Percentiles rank a stretch among this genome's conserved stretches.
Conservation (phyloP, 2,329 filamentous ascomycete species). For the Hawksworthiomyces lignivorus region DNA sequence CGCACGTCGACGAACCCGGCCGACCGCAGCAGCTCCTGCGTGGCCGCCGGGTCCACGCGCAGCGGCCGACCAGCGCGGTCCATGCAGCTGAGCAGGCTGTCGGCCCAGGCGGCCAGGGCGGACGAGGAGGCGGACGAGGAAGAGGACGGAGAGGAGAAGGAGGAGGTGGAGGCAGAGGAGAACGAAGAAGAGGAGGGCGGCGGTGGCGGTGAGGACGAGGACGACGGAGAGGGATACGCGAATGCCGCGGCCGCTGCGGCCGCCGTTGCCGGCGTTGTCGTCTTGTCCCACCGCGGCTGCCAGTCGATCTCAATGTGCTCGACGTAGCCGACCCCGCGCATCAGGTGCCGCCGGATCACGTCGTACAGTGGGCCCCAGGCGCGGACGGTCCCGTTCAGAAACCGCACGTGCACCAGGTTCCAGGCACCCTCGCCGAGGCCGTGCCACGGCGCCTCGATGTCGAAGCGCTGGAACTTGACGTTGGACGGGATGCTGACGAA, state of each 20-base stretch:
- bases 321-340: conserved; percentile 65
- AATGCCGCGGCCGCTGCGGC: too few species aligned
- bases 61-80: conserved; percentile 57
- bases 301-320: conserved; percentile 91
- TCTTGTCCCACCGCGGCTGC: conserved; percentile 67
- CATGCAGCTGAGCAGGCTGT: conserved; percentile 32
- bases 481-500: conserved; percentile 66
- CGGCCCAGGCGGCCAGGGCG: conserved; percentile 6
- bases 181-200: too few species aligned
- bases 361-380: conserved; percentile 70
- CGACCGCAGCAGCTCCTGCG: conserved; percentile 51
- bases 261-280: too few species aligned
- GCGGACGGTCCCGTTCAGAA: conserved; percentile 68
- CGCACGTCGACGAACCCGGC: conserved; percentile 76
- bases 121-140: too few species aligned
- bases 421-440: conserved; percentile 46
- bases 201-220: too few species aligned
- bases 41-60: conserved; percentile 46
- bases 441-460: conserved; percentile 70
- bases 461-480: conserved; percentile 60
- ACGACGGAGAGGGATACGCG: too few species aligned
- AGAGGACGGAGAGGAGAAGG: too few species aligned
- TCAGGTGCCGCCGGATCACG: conserved; percentile 63
- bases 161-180: too few species aligned
- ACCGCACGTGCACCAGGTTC: conserved; percentile 77